Evolutionary conservation across 495 filamentous ascomycete genomes (phyloP), one percentile per base, ranked within the genome.

Genomic region (Amniculicola lignicola): DNA sequence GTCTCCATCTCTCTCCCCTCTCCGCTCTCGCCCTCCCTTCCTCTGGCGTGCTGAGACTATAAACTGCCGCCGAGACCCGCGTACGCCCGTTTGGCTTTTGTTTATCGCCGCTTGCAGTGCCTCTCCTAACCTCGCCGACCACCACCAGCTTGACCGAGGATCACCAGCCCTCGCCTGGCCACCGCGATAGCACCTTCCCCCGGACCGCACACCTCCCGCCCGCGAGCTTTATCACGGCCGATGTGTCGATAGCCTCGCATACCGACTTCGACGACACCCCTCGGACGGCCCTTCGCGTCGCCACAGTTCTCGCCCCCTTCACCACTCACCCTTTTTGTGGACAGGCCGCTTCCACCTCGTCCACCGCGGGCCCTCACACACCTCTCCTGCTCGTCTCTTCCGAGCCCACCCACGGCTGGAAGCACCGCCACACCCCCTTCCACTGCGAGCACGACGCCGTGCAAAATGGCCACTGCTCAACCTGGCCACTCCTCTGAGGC

Each of bases 111-210:
- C 19, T 51, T 29, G 7, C 39, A 37, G 22, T 27, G n/a, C 41
- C n/a, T 57, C 53, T 53, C 59, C 59, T 62, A 37, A 46, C 45
- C 31, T 48, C 50, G 59, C 53, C 53, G 41, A 47, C 52, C 33
- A 44, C 53, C 54, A 54, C 47, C 59, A 28, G 28, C 19, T 52
- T 43, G 46, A 42, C 59, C 48, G 52, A 57, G 31, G 42, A 24
- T 21, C 4, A 25, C 54, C 37, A 50, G 12, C 59, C 38, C 58
- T 24, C n/a, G n/a, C n/a, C n/a, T n/a, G n/a, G n/a, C n/a, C n/a
- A n/a, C n/a, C n/a, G n/a, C n/a, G n/a, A n/a, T n/a, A n/a, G n/a
- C n/a, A n/a, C n/a, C n/a, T n/a, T n/a, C n/a, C n/a, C n/a, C n/a
- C n/a, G n/a, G n/a, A n/a, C n/a, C n/a, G n/a, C n/a, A n/a, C n/a